Base-by-base conservation (phyloP, 192 early-diverging fungal genomes). In the Chytriomyces confervae region DNA sequence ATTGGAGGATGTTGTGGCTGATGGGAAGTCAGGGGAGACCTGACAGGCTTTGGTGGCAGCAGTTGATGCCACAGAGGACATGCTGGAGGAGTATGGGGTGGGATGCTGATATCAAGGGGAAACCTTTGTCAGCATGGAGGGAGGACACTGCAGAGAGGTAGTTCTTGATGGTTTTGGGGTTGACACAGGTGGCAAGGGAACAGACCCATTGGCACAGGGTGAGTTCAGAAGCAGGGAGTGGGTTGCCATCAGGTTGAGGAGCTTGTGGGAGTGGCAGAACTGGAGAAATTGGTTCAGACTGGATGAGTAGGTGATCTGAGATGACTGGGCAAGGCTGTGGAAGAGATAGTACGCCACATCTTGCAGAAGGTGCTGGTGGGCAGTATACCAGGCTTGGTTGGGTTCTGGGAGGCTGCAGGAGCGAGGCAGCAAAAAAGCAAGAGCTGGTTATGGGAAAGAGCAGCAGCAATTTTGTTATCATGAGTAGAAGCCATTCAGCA, bases 281-380 rank as follows among this genome's bases (percentile, higher is more conserved):
- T 11, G n/a, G 20, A 50, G 70, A 50, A 72, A 72, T 7, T 72
- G 50, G 1, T 13, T 11, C 49, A 60, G 70, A 16, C 23, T 7
- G 50, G 50, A 57, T 47, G 7, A 27, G 50, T 72, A 72, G 5
- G 47, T 60, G 50, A 18, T 11, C 10, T 50, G 70, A n/a, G 70
- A 50, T n/a, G 70, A 72, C n/a, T 7, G 18, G 70, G 70, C 70
- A 2, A 18, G 16, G 50, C 70, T 60, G 49, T 72, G 70, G 70
- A n/a, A 72, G 48, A 23, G 18, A 51, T 60, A 50, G 51, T 50
- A 57, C 2, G 50, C 50, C 50, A 57, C 70, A 18, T 57, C 70
- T 50, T 2, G 10, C 50, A 5, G 50, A 57, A 72, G 50, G 70
- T 72, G 70, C 47, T 23, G 0, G 47, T 50, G 70, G 70, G 51